Base-by-base conservation (phyloP, 1,139 yeast genomes). In the Scheffersomyces parashehatae region DNA sequence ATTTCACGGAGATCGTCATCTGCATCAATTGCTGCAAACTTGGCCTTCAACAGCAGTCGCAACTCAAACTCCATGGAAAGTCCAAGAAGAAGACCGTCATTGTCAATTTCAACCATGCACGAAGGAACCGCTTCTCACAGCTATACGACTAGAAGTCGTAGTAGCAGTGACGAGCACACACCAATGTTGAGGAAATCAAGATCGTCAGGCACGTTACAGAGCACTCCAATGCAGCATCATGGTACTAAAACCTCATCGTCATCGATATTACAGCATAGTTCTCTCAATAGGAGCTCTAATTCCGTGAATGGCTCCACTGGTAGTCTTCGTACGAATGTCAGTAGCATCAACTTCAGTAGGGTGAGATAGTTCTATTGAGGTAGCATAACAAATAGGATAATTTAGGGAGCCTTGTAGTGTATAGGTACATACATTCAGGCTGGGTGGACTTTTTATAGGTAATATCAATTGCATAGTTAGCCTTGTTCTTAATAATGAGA, bases 271-370 rank as follows among this genome's bases (percentile, higher is more conserved):
- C 26, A 6, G 26, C 26, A 20, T 6, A 20, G 26, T 20, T 20
- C 26, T 20, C 26, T 20, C 8, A 20, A 20, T 20, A 20, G 8
- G 26, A 20, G 26, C 26, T 5, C 26, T 20, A 20, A 20, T 20
- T 20, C 26, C 26, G 26, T 20, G 9, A 42, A 45, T 14, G 49
- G 44, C 13, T 49, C 53, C 2, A 37, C 42, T 0, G 56, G 51
- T 3, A 49, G 50, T 29, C 45, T 52, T 38, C 42, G 48, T 35
- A 37, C 42, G 16, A 50, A 46, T 20, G 42, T 53, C 29, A 52
- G 43, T 31, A 60, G 64, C 41, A 64, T 69, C 11, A 65, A 65
- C 45, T 69, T 69, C 45, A 69, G 68, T 49, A 58, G 74, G 45
- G 56, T 68, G 12, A 54, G 73, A 35, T 65, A 50, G 46, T 8